phyloP scores from a whole-genome alignment of 495 filamentous ascomycete genomes.

The Neurospora sp. region DNA sequence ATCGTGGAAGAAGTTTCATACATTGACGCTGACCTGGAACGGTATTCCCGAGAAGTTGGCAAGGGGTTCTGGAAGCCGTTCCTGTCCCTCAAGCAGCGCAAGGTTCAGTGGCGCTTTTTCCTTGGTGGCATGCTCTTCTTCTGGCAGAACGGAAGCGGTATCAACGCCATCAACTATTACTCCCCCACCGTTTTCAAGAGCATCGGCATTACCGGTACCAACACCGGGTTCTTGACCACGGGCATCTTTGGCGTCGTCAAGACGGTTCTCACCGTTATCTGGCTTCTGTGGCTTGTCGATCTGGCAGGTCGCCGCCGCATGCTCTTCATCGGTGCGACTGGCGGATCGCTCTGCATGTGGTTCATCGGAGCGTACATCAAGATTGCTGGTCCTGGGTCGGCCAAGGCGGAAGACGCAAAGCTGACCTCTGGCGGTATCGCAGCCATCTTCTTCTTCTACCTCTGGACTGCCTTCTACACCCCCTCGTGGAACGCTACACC shows the following conservation, averaged over 20 bases:
- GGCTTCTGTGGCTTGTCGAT: slow-evolving; percentile 47
- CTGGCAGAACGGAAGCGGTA: slow-evolving; percentile 56
- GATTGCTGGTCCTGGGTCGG: slow-evolving; percentile 38
- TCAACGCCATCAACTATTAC: slow-evolving; percentile 63
- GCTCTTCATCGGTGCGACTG: slow-evolving; percentile 44
- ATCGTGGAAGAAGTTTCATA: slow-evolving; percentile 54
- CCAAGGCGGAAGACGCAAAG: slow-evolving; percentile 11
- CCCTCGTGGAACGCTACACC: slow-evolving; percentile 66
- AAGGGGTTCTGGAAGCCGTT: slow-evolving; percentile 61
- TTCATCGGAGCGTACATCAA: slow-evolving; percentile 44
- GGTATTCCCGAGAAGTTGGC: slow-evolving; percentile 44
- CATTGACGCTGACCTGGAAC: slow-evolving; percentile 50
- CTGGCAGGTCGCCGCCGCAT: slow-evolving; percentile 39
- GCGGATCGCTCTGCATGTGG: slow-evolving; percentile 48
- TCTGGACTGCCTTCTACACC: slow-evolving; percentile 71
- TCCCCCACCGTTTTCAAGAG: slow-evolving; percentile 48
- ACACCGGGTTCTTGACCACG: slow-evolving; percentile 38
- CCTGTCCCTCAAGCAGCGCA: slow-evolving; percentile 37
- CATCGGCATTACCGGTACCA: slow-evolving; percentile 46
- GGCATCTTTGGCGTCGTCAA: slow-evolving; percentile 45
- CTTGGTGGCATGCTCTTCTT: slow-evolving; percentile 55
- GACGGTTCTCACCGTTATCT: slow-evolving; percentile 51
- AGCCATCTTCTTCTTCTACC: slow-evolving; percentile 71
- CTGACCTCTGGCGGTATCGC: slow-evolving; percentile 51
- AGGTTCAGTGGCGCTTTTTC: slow-evolving; percentile 53